Percentiles rank a stretch among this genome's conserved stretches.
These are phyloP conservation scores for Pseudomassariella vexata DNA, from an alignment of 2,329 filamentous ascomycete genomes.

Conservation along the genomic window DNA sequence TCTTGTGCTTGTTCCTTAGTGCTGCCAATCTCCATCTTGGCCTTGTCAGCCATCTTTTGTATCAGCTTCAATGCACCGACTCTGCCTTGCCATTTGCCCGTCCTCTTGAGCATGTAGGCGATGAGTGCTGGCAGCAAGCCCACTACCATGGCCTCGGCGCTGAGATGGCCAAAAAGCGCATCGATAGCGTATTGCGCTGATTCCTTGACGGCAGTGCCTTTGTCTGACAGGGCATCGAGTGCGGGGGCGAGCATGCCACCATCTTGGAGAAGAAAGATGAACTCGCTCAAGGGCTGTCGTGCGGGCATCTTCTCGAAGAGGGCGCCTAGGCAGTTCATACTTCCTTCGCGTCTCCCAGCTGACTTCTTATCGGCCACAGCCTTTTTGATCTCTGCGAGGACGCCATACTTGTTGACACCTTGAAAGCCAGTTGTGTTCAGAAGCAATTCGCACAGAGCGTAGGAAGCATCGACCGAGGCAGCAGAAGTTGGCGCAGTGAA, in stretches of 20 bases:
- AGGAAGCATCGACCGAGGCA: slow-evolving; percentile 60
- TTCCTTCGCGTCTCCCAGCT: slow-evolving; percentile 75
- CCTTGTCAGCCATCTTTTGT: slow-evolving; percentile 92
- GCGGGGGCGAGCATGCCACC: slow-evolving; percentile 65
- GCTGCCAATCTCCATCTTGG: slow-evolving; percentile 72
- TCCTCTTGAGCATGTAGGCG: slow-evolving; percentile 72
- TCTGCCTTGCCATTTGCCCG: slow-evolving; percentile 95
- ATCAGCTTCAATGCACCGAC: slow-evolving; percentile 80
- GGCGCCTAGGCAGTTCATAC: slow-evolving; percentile 91
- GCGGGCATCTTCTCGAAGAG: slow-evolving; percentile 85
- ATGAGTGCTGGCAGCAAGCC: slow-evolving; percentile 74
- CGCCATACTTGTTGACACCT: slow-evolving; percentile 47
- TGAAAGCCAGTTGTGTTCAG: slow-evolving; percentile 47
- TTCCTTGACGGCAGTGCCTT: slow-evolving; percentile 81
- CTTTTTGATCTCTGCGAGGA: slow-evolving; percentile 56
- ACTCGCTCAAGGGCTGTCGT: slow-evolving; percentile 72
- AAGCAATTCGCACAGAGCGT: slow-evolving; percentile 55
- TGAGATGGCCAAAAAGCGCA: slow-evolving; percentile 73
- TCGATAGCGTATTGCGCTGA: slow-evolving; percentile 93
- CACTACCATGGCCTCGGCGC: slow-evolving; percentile 74
- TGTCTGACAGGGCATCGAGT: slow-evolving; percentile 84
- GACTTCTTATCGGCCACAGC: slow-evolving; percentile 92
- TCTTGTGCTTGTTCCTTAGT: slow-evolving; percentile 78
- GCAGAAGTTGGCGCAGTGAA: slow-evolving; percentile 65
- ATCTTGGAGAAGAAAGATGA: slow-evolving; percentile 76